Evolutionary conservation across 164 flowering plant genomes (phyloP).

Genomic region (Tinospora cordifolia): DNA sequence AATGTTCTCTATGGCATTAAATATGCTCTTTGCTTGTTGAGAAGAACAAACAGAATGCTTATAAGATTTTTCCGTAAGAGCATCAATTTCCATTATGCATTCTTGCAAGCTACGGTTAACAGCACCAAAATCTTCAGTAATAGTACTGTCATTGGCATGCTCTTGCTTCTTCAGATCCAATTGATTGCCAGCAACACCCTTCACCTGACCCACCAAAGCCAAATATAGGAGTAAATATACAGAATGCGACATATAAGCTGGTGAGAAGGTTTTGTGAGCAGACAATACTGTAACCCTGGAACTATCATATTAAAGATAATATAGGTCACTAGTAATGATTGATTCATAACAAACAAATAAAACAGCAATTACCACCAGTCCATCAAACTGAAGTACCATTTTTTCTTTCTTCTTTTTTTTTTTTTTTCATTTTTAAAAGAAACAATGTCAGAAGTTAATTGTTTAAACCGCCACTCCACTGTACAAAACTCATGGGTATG

Average conservation of each 20-base stretch:
- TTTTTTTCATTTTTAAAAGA: no score
- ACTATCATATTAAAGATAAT: not conserved
- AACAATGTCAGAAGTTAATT: no score
- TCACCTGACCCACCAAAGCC: constrained; percentile 27
- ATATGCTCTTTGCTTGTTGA: constrained; percentile 34
- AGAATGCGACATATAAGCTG: not conserved
- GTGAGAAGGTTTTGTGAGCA: not conserved
- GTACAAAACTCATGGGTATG: no score
- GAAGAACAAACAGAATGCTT: constrained; percentile 32
- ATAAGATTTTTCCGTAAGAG: constrained; percentile 33
- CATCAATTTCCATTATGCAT: constrained; percentile 29
- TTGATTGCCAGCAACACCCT: constrained; percentile 18
- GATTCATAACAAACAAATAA: not conserved
- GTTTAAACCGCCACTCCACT: no score
- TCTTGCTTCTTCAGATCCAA: constrained; percentile 21
- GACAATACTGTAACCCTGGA: not conserved
- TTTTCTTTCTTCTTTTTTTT: no score
- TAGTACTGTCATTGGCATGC: constrained; percentile 19
- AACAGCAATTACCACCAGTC: no score
- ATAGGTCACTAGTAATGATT: not conserved
- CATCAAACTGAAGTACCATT: no score
- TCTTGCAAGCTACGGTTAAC: constrained; percentile 34
- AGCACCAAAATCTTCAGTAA: constrained; percentile 24
- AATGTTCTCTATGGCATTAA: constrained; percentile 26
- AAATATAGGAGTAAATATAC: not conserved